Conservation (phyloP, 2,329 filamentous ascomycete species). For the Botrytis medusae region DNA sequence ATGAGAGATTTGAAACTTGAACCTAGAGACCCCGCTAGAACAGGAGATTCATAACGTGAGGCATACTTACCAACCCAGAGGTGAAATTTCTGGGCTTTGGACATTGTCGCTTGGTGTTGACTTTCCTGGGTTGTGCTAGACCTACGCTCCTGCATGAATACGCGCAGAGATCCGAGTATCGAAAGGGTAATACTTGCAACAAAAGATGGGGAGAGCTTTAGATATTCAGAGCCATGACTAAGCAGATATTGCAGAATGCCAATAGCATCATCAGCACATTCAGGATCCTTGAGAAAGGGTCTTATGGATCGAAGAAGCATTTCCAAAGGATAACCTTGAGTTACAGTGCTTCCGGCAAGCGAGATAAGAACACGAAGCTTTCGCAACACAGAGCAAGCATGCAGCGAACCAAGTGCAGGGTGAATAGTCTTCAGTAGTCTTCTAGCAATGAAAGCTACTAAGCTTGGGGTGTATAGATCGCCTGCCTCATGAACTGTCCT, state of each 20-base stretch:
- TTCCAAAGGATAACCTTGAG: conserved; percentile 79
- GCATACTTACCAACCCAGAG: conserved; percentile 75
- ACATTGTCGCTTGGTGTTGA: conserved; percentile 75
- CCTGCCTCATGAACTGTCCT: conserved; percentile 64
- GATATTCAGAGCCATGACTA: conserved; percentile 61
- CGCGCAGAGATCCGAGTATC: conserved; percentile 73
- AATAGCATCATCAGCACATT: conserved; percentile 88
- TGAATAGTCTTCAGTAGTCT: conserved; percentile 79
- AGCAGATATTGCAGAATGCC: conserved; percentile 86
- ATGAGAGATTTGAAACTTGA: conserved; percentile 65
- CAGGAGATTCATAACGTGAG: conserved; percentile 55
- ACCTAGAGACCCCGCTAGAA: conserved; percentile 44
- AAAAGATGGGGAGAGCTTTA: conserved; percentile 69
- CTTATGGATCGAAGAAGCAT: conserved; percentile 83
- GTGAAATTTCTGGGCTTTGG: conserved; percentile 73
- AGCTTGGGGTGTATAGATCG: conserved; percentile 71
- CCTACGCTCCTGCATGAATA: conserved; percentile 72
- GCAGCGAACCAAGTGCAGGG: conserved; percentile 78
- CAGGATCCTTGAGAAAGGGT: conserved; percentile 75
- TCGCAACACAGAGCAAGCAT: conserved; percentile 81
- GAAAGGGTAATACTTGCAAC: conserved; percentile 78
- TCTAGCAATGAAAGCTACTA: conserved; percentile 73
- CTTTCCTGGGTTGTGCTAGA: conserved; percentile 82
- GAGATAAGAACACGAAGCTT: conserved; percentile 81
- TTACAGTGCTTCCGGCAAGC: conserved; percentile 71